A percentile compares a stretch with the other conserved stretches of the same genome.
Conservation (phyloP, 2,329 filamentous ascomycete genomes). For the Colletotrichum limetticola region DNA sequence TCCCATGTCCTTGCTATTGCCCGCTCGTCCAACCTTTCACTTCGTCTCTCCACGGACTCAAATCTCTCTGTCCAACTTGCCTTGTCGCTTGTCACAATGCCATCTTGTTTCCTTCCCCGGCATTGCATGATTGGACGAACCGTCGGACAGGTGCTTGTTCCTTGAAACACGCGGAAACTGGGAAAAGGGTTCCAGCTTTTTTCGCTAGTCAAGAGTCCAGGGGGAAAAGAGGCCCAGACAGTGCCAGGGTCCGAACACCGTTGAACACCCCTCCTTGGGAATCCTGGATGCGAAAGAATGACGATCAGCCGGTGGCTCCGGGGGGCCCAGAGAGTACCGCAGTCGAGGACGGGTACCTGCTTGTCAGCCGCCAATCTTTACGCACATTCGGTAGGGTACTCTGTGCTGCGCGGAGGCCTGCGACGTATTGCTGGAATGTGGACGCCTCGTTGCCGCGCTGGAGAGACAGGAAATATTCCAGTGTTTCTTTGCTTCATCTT, state of each 20-base stretch:
- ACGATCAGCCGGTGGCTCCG: constrained; percentile 26
- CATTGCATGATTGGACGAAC: constrained; percentile 13
- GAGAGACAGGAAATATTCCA: not conserved
- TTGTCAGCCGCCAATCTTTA: constrained; percentile 1
- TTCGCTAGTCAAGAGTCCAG: not conserved
- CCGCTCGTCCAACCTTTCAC: constrained; percentile 1
- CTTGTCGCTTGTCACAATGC: constrained; percentile 9
- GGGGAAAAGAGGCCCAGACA: not conserved
- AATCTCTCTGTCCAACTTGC: constrained; percentile 3
- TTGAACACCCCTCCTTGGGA: constrained; percentile 16
- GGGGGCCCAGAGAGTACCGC: not conserved
- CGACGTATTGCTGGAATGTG: constrained; percentile 1
- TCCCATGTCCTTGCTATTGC: constrained; percentile 1
- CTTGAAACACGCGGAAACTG: constrained; percentile 31
- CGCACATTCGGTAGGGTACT: not conserved
- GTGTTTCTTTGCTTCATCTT: not conserved
- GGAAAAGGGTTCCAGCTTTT: constrained; percentile 23
- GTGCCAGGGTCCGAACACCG: constrained; percentile 24
- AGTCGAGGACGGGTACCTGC: constrained; percentile 1
- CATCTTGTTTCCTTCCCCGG: constrained; percentile 14
- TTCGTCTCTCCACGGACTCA: constrained; percentile 13
- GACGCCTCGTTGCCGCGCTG: constrained; percentile 4
- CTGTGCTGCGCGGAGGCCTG: constrained; percentile 18
- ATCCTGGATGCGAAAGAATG: constrained; percentile 27
- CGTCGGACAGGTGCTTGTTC: constrained; percentile 12